Percentiles rank a stretch among this genome's conserved stretches.
phyloP scores from a whole-genome alignment of 345 rosid genomes.

The Abelmoschus esculentus region DNA sequence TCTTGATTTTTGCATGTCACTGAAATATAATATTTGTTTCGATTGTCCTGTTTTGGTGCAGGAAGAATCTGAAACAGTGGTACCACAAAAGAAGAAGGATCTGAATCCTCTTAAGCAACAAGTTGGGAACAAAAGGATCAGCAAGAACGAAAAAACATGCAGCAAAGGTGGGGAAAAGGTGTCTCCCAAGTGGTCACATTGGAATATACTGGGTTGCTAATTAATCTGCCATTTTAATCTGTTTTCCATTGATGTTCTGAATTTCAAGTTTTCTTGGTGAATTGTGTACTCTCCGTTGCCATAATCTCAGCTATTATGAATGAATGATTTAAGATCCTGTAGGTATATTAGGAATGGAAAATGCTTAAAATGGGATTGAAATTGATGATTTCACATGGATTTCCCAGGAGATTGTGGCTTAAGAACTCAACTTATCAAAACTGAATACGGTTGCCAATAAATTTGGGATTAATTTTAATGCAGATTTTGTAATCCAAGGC shows the following conservation, averaged over 20 bases:
- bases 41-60: not conserved
- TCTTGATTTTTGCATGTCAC: not conserved
- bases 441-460: not conserved
- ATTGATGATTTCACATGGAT: not conserved
- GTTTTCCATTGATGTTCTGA: not conserved
- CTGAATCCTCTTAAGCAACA: slow-evolving; percentile 8
- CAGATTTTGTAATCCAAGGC: too few species aligned
- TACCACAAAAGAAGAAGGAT: slow-evolving; percentile 9
- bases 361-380: not conserved
- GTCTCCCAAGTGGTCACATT: slow-evolving; percentile 28
- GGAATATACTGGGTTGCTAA: slow-evolving; percentile 28
- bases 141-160: slow-evolving; percentile 13
- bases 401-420: not conserved
- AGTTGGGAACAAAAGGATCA: slow-evolving; percentile 16
- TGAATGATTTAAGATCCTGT: not conserved
- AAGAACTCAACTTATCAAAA: not conserved
- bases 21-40: not conserved
- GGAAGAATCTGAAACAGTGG: slow-evolving; percentile 8
- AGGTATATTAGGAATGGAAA: not conserved
- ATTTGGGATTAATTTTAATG: too few species aligned
- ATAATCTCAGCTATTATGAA: not conserved
- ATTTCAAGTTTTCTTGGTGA: not conserved
- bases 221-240: not conserved
- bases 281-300: not conserved
- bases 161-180: slow-evolving; percentile 25